phyloP scores from a whole-genome alignment of 2,329 filamentous ascomycete species.

The Septoria petroselini region DNA sequence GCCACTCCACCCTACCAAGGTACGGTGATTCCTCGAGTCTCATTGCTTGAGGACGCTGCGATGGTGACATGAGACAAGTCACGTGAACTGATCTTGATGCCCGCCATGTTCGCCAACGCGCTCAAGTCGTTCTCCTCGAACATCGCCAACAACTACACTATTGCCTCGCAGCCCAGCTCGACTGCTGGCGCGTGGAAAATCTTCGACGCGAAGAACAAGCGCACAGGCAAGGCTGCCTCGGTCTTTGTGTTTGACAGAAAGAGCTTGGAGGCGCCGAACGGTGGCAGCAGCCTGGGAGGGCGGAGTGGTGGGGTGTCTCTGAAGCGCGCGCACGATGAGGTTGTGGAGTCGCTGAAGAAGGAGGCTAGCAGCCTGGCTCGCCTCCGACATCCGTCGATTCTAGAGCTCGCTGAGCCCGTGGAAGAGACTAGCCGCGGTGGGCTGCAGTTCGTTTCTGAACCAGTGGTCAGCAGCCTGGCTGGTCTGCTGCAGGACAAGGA shows the following conservation, averaged over 20 bases:
- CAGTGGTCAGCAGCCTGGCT: slow-evolving; percentile 82
- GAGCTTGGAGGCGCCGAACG: slow-evolving; percentile 67
- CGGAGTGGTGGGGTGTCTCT: slow-evolving; percentile 64
- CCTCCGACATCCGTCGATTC: slow-evolving; percentile 82
- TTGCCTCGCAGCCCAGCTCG: slow-evolving; percentile 72
- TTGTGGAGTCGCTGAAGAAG: slow-evolving; percentile 84
- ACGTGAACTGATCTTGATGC: background rate
- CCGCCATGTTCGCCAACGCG: slow-evolving; percentile 82
- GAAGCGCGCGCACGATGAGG: slow-evolving; percentile 82
- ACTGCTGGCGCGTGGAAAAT: slow-evolving; percentile 94
- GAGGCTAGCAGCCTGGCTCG: slow-evolving; percentile 86
- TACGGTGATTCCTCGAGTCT: too few relatives aligned
- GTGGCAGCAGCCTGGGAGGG: slow-evolving; percentile 51
- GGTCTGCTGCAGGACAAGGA: slow-evolving; percentile 84
- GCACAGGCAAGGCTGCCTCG: slow-evolving; percentile 81
- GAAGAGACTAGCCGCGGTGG: slow-evolving; percentile 90
- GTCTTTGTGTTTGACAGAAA: slow-evolving; percentile 95
- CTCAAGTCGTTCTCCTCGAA: slow-evolving; percentile 93
- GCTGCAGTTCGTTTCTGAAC: slow-evolving; percentile 92
- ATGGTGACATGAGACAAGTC: too few relatives aligned
- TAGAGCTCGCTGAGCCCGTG: slow-evolving; percentile 90
- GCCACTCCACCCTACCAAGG: too few relatives aligned
- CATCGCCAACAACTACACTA: slow-evolving; percentile 85
- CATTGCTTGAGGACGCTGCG: too few relatives aligned
- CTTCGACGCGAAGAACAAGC: slow-evolving; percentile 95